phyloP scores from a whole-genome alignment of 345 rosid genomes.

The Combretum micranthum region DNA sequence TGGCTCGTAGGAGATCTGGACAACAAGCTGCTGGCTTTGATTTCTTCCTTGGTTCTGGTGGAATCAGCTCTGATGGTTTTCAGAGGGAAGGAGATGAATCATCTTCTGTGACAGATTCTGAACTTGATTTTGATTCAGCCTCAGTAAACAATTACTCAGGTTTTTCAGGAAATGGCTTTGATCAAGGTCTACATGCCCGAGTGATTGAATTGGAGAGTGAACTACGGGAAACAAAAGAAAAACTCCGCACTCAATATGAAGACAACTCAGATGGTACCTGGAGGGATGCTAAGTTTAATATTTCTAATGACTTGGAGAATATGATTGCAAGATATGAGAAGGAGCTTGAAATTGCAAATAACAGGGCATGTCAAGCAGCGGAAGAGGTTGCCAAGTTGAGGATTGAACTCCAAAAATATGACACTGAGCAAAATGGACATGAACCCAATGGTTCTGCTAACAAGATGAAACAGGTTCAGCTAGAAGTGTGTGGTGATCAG shows the following conservation, averaged over 20 bases:
- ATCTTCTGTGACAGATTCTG: conserved; percentile 61
- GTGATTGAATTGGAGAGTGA: conserved; percentile 52
- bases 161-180: conserved; percentile 33
- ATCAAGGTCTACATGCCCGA: conserved; percentile 36
- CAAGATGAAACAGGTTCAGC: conserved; percentile 17
- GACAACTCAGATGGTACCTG: conserved; percentile 31
- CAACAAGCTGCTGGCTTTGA: conserved; percentile 62
- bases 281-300: conserved; percentile 23
- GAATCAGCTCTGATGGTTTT: conserved; percentile 38
- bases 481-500: conserved; percentile 11
- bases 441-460: conserved; percentile 18
- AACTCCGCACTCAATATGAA: conserved; percentile 39
- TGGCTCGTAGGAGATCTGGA: conserved; percentile 31
- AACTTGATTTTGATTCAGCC: conserved; percentile 60
- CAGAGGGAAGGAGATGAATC: conserved; percentile 66
- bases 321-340: conserved; percentile 46
- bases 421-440: conserved; percentile 21
- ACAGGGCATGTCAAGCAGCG: conserved; percentile 37
- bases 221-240: conserved; percentile 50
- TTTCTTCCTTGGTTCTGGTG: conserved; percentile 57
- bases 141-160: conserved; percentile 57
- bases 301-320: conserved; percentile 26
- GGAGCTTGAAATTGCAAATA: conserved; percentile 46
- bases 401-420: conserved; percentile 41
- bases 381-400: conserved; percentile 47